These are phyloP conservation scores for Periconia sp. DNA, from an alignment of 2,329 filamentous ascomycete genomes.

Conservation along the genomic window DNA sequence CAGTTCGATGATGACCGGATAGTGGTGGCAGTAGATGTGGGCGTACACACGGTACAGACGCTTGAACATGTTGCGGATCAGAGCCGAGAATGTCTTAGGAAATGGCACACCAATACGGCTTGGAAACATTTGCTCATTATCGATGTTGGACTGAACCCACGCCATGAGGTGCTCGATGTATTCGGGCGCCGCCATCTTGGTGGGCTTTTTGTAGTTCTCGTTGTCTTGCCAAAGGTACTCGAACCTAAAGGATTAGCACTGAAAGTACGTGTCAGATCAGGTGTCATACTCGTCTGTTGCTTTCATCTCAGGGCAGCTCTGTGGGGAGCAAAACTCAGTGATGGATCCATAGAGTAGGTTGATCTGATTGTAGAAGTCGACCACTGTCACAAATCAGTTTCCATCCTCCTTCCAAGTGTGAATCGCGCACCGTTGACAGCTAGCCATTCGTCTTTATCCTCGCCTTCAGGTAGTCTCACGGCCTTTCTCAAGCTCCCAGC, in stretches of 20 bases:
- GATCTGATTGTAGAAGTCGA: slow-evolving; percentile 99
- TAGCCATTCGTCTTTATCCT: slow-evolving; percentile 97
- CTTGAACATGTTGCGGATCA: slow-evolving; percentile 99
- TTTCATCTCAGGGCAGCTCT: slow-evolving; percentile 99
- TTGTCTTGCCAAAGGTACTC: slow-evolving; percentile 99
- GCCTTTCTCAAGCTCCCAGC: slow-evolving; percentile 95
- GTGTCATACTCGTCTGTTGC: slow-evolving; percentile 89
- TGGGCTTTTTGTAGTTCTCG: slow-evolving; percentile 91
- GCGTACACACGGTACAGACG: slow-evolving; percentile 97
- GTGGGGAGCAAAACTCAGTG: slow-evolving; percentile 97
- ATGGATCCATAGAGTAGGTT: slow-evolving; percentile 98
- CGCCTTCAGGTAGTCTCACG: slow-evolving; percentile 94
- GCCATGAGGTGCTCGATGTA: slow-evolving; percentile 98
- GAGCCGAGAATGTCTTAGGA: slow-evolving; percentile 85
- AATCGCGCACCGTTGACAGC: slow-evolving; percentile 82
- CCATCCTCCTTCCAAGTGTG: slow-evolving; percentile 3
- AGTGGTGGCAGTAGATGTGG: slow-evolving; percentile 98
- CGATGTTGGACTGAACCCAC: slow-evolving; percentile 94
- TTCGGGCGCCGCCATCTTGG: slow-evolving; percentile 95
- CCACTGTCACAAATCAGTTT: slow-evolving; percentile 66
- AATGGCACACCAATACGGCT: slow-evolving; percentile 94
- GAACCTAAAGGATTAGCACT: slow-evolving; percentile 70
- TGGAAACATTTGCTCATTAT: slow-evolving; percentile 95
- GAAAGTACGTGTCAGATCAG: no score
- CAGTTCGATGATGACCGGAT: slow-evolving; percentile 92